Conservation (phyloP, 805 yeast genomes). For the Starmerella potacharoeniae region DNA sequence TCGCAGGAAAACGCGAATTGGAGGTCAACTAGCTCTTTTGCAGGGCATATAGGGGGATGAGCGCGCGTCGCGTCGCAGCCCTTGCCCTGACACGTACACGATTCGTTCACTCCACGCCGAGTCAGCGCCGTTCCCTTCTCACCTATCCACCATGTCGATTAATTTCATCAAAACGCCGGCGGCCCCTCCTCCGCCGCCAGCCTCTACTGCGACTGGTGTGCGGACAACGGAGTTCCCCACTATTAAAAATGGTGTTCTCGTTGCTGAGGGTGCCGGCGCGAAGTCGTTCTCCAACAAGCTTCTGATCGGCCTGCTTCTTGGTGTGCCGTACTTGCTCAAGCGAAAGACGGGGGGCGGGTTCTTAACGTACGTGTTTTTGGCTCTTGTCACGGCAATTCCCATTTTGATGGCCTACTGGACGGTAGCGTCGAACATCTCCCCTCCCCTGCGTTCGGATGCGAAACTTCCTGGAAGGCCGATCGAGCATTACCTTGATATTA, state of each 20-base stretch:
- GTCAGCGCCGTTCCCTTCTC: neutral
- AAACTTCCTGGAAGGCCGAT: constrained; percentile 66
- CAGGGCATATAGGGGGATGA: neutral
- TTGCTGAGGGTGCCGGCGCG: constrained; percentile 86
- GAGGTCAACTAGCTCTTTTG: too few relatives aligned
- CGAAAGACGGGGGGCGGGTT: constrained; percentile 59
- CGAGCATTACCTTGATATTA: constrained; percentile 70
- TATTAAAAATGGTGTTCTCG: constrained; percentile 74
- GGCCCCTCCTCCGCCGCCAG: constrained; percentile 35
- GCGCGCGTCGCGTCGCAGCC: neutral
- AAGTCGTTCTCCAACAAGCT: constrained; percentile 57
- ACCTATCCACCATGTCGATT: constrained; percentile 4
- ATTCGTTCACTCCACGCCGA: neutral
- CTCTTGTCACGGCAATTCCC: constrained; percentile 49
- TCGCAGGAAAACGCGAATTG: too few relatives aligned
- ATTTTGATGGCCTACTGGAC: constrained; percentile 78
- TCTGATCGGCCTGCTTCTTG: constrained; percentile 39
- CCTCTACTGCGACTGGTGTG: constrained; percentile 39
- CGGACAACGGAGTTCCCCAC: constrained; percentile 41
- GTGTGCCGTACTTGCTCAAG: constrained; percentile 52
- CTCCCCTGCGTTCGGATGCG: constrained; percentile 69
- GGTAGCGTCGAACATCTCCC: constrained; percentile 60
- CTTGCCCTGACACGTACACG: neutral
- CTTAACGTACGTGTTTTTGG: constrained; percentile 50
- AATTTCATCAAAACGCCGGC: constrained; percentile 42